Evolutionary conservation across 2,329 filamentous ascomycete genomes (phyloP), one percentile per base, ranked within the genome.

Genomic region (Ilyonectria sp.): DNA sequence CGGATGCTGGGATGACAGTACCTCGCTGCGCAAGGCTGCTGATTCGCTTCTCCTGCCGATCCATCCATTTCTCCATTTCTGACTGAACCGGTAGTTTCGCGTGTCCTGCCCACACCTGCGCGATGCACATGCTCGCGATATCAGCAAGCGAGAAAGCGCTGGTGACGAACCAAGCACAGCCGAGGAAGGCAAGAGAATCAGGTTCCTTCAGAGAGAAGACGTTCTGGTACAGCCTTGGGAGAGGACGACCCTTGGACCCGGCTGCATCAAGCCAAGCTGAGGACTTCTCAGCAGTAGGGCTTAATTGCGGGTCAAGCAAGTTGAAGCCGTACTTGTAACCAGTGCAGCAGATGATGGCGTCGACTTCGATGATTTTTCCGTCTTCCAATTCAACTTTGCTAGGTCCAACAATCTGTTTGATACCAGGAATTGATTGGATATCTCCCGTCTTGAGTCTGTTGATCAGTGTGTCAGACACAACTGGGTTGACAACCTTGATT

Each of bases 141-240:
- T 76, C 74, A 29, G 73, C 71, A 6, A 76, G 70, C 3, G 67
- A 74, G 44, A 74, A 73, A 17, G 74, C 74, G 15, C 74, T 71
- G 15, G 69, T 73, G 31, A 73, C 61, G 54, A 76, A 71, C 73
- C 71, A 73, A 10, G 65, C 72, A 29, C 71, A 74, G 7, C 74
- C 72, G 43, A 76, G 54, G 60, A 84, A 80, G 0, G 82, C 84
- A 19, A 85, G 75, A 17, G 81, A 84, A 35, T 82, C 76, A 4
- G 82, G 81, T n/a, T 81, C 76, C 21, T 77, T 71, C 0, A 82
- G 76, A 3, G 83, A 82, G 65, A 85, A 84, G 7, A 85, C 73
- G 65, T 85, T 85, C 56, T 81, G 80, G 60, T 82, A 86, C 1
- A 86, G 74, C 1, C 79, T 70, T 9, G 80, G 79, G 5, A 83